These are phyloP conservation scores for Neofusicoccum sp. DNA, from an alignment of 2,329 filamentous ascomycete genomes.

Conservation along the genomic window DNA sequence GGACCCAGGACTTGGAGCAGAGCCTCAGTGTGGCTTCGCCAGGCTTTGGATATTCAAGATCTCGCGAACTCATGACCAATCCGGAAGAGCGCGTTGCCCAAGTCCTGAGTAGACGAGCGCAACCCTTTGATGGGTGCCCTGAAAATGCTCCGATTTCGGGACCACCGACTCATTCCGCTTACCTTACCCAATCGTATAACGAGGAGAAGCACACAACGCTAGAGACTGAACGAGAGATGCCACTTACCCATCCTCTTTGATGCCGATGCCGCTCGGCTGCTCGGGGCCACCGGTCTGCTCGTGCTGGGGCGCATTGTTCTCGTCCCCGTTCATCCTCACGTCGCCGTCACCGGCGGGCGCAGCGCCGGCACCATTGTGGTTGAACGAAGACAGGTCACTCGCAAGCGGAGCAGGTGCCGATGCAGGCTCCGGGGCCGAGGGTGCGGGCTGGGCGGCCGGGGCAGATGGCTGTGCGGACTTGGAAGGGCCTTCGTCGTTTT, in stretches of 20 bases:
- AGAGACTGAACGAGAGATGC: not conserved
- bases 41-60: not conserved
- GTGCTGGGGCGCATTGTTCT: conserved; percentile 31
- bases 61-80: not conserved
- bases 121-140: too few relatives aligned
- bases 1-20: not conserved
- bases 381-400: conserved; percentile 5
- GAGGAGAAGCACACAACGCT: not conserved
- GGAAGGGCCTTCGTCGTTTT: conserved; percentile 36
- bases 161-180: conserved; percentile 16
- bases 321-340: conserved; percentile 32
- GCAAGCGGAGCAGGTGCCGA: conserved; percentile 22
- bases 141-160: not conserved
- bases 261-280: conserved; percentile 58
- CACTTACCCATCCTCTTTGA: conserved; percentile 91
- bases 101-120: not conserved
- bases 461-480: conserved; percentile 28
- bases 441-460: conserved; percentile 14
- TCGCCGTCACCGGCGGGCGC: conserved; percentile 22
- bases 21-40: not conserved
- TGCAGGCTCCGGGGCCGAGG: conserved; percentile 23
- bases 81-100: not conserved
- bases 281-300: conserved; percentile 37
- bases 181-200: not conserved
- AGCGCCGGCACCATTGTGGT: not conserved